phyloP scores from a whole-genome alignment of 140 eudicot species.

The Ambrosia hybrid region DNA sequence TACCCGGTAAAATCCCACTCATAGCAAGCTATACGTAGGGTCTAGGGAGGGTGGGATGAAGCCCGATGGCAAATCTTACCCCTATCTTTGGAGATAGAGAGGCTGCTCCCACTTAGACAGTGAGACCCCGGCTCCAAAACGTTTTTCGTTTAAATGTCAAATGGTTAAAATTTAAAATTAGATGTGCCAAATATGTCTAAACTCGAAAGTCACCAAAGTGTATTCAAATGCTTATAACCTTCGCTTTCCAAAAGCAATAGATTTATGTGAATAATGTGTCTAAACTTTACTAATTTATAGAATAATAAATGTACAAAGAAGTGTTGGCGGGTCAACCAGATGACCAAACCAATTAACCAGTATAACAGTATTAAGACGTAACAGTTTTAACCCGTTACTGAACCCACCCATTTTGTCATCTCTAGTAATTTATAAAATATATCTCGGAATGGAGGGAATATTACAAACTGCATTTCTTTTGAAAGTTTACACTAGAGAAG shows the following conservation, averaged over 20 bases:
- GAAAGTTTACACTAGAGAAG: neutral
- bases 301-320: neutral
- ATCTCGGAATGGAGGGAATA: neutral
- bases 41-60: no score
- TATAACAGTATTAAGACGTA: neutral
- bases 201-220: neutral
- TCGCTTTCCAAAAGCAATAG: neutral
- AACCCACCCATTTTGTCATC: slow-evolving; percentile 8
- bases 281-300: neutral
- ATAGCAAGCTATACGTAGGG: no score
- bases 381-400: neutral
- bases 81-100: no score
- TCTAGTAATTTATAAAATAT: neutral
- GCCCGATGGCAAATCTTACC: no score
- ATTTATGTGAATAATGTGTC: neutral
- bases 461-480: neutral
- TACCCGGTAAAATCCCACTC: no score
- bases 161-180: neutral
- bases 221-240: neutral
- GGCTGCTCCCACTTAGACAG: no score
- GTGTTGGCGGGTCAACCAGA: neutral
- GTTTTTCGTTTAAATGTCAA: slow-evolving; percentile 1
- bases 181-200: neutral
- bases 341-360: neutral
- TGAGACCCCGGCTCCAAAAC: no score